Conservation (phyloP, 106 monocot species). For the Iris macrosiphon region DNA sequence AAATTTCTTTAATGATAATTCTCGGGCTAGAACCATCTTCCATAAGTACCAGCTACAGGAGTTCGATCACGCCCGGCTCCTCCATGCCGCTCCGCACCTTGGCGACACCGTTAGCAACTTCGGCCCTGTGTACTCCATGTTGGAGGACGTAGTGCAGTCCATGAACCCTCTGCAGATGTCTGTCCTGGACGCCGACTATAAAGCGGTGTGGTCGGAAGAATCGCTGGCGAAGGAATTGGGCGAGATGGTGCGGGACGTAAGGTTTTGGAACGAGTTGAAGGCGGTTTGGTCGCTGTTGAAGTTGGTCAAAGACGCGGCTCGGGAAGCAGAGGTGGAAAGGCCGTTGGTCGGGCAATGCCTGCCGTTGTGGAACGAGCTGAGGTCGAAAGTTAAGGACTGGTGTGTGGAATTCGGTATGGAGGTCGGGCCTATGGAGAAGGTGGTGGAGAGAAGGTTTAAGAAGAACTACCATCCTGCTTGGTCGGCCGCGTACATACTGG, state of each 20-base stretch:
- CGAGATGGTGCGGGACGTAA: constrained; percentile 22
- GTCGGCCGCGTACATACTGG: constrained; percentile 56
- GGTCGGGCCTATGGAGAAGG: constrained; percentile 9
- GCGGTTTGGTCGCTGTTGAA: constrained; percentile 39
- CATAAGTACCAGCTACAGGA: constrained; percentile 50
- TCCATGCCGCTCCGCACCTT: constrained; percentile 7
- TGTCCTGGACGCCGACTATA: constrained; percentile 31
- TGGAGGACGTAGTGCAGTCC: constrained; percentile 34
- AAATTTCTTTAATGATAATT: constrained; percentile 37
- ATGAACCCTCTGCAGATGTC: constrained; percentile 21
- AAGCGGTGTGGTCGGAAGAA: constrained; percentile 22
- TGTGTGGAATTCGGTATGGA: constrained; percentile 33
- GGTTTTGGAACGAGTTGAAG: constrained; percentile 46
- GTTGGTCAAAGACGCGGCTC: constrained; percentile 19
- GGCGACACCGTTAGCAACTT: constrained; percentile 8
- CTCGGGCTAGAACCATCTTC: constrained; percentile 20
- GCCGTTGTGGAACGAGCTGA: constrained; percentile 49
- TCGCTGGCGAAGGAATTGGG: constrained; percentile 17
- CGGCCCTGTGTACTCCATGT: constrained; percentile 26
- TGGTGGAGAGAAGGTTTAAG: constrained; percentile 42
- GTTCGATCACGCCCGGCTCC: constrained; percentile 19
- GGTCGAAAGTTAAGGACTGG: constrained; percentile 44
- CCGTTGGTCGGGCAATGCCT: constrained; percentile 57
- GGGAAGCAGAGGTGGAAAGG: constrained; percentile 47
- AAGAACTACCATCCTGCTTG: constrained; percentile 67